Evolutionary conservation across 2,329 filamentous ascomycete species (phyloP), one percentile per base, ranked within the genome.

Genomic region (Aspergillus versicolor): DNA sequence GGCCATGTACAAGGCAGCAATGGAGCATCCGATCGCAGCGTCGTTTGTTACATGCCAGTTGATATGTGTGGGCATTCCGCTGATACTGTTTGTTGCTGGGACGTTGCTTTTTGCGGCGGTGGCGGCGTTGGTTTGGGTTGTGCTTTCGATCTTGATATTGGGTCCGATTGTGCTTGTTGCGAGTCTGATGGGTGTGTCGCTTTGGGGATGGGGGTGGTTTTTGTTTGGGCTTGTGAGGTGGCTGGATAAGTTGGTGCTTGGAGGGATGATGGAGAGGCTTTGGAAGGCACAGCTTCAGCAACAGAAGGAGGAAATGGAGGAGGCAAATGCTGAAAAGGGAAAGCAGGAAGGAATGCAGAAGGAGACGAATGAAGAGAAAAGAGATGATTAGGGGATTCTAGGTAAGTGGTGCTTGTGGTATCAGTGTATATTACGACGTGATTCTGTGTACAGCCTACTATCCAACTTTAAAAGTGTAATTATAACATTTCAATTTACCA

Each of bases 41-140:
- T 70, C 68, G 12, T 73, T 73, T 27, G 54, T 73, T 13, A 57
- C 71, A 19, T 71, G 69, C 30, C 70, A 73, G 50, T 49, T 67
- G 42, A 65, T 73, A 17, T 73, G 71, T 52, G 72, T 70, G 21
- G 70, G 69, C 2, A 66, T 73, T 5, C 71, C 71, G n/a, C 38
- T 73, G 22, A 51, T 73, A 11, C 63, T 73, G 0, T 73, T 73
- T 19, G 38, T 73, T 21, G 69, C 66, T 0, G 71, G 70, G 0
- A 67, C 70, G 21, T 66, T 72, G 27, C 15, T 73, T 4, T 72
- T 73, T 49, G 70, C 70, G 0, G 68, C 67, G 3, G 68, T 73
- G 4, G 64, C 70, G 5, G 52, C 69, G 12, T 12, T 72, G 11
- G 58, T 73, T 7, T 73, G 69, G 70, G 63, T 62, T 6, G 30